Conservation (phyloP, 768 basidiomycete genomes). For the Macrolepiota albuminosa region DNA sequence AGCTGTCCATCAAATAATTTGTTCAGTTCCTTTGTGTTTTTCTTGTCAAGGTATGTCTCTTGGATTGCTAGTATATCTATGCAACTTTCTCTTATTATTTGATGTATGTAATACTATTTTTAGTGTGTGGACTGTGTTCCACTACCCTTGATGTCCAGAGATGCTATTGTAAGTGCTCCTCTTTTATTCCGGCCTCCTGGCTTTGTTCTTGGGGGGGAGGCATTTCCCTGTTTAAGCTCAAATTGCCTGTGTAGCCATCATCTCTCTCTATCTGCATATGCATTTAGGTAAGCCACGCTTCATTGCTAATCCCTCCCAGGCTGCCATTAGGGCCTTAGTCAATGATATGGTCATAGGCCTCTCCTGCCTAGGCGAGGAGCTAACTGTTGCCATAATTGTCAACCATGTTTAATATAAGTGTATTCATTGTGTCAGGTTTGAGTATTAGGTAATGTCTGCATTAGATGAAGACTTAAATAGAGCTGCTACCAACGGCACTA, state of each 20-base stretch:
- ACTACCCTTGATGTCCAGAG: neutral
- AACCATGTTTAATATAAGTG: too few species aligned
- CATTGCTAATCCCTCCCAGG: neutral
- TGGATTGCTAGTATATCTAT: neutral
- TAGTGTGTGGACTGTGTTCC: neutral
- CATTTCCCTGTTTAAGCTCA: too few species aligned
- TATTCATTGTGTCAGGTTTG: too few species aligned
- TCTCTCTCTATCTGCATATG: too few species aligned
- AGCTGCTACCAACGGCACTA: too few species aligned
- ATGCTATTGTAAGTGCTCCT: neutral
- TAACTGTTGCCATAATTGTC: too few species aligned
- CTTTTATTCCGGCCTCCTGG: too few species aligned
- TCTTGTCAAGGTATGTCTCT: neutral
- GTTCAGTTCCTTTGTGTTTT: neutral
- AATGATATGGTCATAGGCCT: neutral
- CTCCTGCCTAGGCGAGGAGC: too few species aligned
- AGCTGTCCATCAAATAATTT: conserved; percentile 8
- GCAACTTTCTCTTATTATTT: conserved; percentile 16
- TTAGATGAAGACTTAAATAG: too few species aligned
- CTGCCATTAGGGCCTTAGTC: neutral
- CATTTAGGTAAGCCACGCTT: neutral
- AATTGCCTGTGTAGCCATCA: too few species aligned
- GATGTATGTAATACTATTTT: conserved; percentile 5
- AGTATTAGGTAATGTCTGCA: too few species aligned
- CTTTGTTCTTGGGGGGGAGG: too few species aligned